phyloP scores from a whole-genome alignment of 2,329 filamentous ascomycete species.

The Verruconis gallopava region DNA sequence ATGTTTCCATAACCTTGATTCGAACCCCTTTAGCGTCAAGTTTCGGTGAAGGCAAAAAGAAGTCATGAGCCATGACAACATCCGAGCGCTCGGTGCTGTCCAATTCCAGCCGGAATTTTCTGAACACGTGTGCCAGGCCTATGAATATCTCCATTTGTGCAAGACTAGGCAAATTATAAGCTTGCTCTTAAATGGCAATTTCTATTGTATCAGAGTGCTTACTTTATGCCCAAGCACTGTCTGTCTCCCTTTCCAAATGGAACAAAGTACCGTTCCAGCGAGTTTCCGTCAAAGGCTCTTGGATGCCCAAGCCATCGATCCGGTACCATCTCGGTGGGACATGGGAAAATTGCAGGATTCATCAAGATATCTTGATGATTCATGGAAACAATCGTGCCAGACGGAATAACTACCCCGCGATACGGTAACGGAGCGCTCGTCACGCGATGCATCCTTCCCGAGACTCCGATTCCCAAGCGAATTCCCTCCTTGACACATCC shows the following conservation, averaged over 20 bases:
- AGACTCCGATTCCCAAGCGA: constrained; percentile 19
- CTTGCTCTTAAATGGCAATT: no score
- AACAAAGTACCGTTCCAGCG: constrained; percentile 41
- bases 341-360: constrained; percentile 10
- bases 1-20: constrained; percentile 12
- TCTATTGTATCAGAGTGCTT: no score
- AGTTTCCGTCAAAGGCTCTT: constrained; percentile 19
- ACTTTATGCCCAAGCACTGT: constrained; percentile 52
- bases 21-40: constrained; percentile 24
- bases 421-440: constrained; percentile 11
- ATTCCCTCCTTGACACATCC: constrained; percentile 21
- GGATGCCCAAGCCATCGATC: constrained; percentile 41
- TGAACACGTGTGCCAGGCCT: constrained; percentile 7
- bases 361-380: constrained; percentile 21
- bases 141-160: constrained; percentile 9
- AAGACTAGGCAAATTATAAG: constrained; percentile 24
- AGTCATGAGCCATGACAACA: constrained; percentile 10
- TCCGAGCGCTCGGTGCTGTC: constrained; percentile 9
- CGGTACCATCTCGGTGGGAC: constrained; percentile 16
- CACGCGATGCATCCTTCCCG: constrained; percentile 15
- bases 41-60: constrained; percentile 13
- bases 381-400: constrained; percentile 12
- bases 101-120: constrained; percentile 8
- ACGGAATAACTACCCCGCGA: constrained; percentile 11
- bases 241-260: constrained; percentile 51